phyloP scores from a whole-genome alignment of 2,329 filamentous ascomycete genomes.

The Colletotrichum incanum region DNA sequence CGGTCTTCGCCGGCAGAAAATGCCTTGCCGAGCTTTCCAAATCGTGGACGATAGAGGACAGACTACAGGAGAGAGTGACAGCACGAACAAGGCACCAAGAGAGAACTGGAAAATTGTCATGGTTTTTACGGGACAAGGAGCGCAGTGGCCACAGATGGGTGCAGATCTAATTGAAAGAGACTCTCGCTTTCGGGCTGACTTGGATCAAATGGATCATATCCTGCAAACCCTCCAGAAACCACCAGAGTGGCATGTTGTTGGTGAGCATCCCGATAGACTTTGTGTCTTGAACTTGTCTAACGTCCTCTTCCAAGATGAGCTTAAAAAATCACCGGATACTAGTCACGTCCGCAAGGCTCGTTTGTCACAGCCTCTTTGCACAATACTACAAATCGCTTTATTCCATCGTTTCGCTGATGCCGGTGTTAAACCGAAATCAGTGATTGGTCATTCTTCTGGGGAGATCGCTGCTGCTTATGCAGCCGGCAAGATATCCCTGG shows the following conservation, averaged over 20 bases:
- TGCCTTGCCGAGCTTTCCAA: conserved; percentile 38
- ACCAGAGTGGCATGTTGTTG: conserved; percentile 1
- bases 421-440: conserved; percentile 51
- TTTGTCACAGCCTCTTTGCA: conserved; percentile 48
- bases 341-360: conserved; percentile 27
- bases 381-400: conserved; percentile 57
- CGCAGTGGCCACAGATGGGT: conserved; percentile 61
- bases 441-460: conserved; percentile 61
- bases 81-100: conserved; percentile 46
- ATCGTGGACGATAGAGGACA: conserved; percentile 9
- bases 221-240: conserved; percentile 5
- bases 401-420: conserved; percentile 54
- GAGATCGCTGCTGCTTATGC: conserved; percentile 64
- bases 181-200: conserved; percentile 21
- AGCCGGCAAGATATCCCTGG: conserved; percentile 51
- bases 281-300: too few relatives aligned
- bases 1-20: conserved; percentile 33
- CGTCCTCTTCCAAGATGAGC: conserved; percentile 4
- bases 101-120: conserved; percentile 45
- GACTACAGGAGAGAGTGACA: background rate
- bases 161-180: conserved; percentile 46
- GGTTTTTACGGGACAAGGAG: conserved; percentile 62
- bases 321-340: background rate
- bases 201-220: conserved; percentile 39
- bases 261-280: too few relatives aligned